These are phyloP conservation scores for Talaromyces sp. DNA, from an alignment of 2,329 filamentous ascomycete genomes.

Conservation along the genomic window DNA sequence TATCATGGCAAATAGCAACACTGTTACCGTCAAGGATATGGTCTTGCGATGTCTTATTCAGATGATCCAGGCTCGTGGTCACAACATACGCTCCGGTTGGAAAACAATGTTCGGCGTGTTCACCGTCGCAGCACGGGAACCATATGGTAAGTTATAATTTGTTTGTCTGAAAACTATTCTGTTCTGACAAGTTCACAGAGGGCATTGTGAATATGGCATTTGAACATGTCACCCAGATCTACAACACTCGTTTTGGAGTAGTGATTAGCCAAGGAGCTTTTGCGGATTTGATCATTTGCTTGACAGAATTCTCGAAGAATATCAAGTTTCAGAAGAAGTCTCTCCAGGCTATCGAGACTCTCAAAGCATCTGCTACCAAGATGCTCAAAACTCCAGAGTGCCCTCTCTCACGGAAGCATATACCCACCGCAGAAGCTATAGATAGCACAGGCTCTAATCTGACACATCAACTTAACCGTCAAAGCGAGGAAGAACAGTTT, in stretches of 20 bases:
- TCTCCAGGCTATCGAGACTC: conserved; percentile 84
- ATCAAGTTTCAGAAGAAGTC: conserved; percentile 98
- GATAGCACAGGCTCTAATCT: conserved; percentile 45
- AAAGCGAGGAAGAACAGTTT: conserved; percentile 92
- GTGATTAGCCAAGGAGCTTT: conserved; percentile 96
- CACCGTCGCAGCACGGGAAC: conserved; percentile 87
- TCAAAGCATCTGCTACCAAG: conserved; percentile 88
- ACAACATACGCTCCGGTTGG: conserved; percentile 97
- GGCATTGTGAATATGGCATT: conserved; percentile 94
- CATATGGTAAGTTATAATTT: conserved; percentile 55
- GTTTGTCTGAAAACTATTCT: neutral
- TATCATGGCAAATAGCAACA: conserved; percentile 87
- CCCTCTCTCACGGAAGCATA: conserved; percentile 66
- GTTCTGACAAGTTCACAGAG: conserved; percentile 48
- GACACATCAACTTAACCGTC: conserved; percentile 63
- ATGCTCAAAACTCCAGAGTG: conserved; percentile 97
- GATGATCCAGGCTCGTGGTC: conserved; percentile 95
- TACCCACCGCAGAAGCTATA: conserved; percentile 39
- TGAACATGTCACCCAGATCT: conserved; percentile 92
- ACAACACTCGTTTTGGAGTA: conserved; percentile 90
- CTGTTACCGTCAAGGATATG: conserved; percentile 95
- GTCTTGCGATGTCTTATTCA: conserved; percentile 92
- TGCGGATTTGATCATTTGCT: conserved; percentile 88
- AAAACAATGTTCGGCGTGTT: conserved; percentile 99
- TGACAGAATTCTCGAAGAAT: conserved; percentile 99